Conservation (phyloP, 768 basidiomycete genomes). For the Fomitopsis pulvina region DNA sequence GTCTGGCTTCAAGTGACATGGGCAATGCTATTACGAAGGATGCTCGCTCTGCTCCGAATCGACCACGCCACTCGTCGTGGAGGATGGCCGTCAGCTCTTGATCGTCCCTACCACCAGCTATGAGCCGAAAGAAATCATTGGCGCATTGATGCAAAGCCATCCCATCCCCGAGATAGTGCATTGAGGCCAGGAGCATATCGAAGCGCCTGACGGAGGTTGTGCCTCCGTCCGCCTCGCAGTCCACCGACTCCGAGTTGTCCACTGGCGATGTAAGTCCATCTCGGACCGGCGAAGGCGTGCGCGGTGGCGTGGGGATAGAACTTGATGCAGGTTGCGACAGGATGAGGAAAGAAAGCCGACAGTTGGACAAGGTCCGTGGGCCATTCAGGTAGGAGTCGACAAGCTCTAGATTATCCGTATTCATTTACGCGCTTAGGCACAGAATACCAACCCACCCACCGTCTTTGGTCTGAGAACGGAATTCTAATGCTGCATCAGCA, state of each 20-base stretch:
- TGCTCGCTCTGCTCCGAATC: slow-evolving; percentile 17
- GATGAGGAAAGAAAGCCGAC: slow-evolving; percentile 60
- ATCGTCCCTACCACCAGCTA: slow-evolving; percentile 32
- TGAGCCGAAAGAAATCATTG: slow-evolving; percentile 68
- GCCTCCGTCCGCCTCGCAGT: slow-evolving; percentile 3
- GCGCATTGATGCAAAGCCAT: slow-evolving; percentile 81
- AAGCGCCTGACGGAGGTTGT: slow-evolving; percentile 28
- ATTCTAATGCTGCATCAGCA: slow-evolving; percentile 45
- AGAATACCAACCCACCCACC: slow-evolving; percentile 30
- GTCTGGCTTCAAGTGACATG: slow-evolving; percentile 39
- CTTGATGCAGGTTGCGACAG: slow-evolving; percentile 29
- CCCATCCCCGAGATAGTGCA: slow-evolving; percentile 83
- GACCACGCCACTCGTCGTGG: slow-evolving; percentile 26
- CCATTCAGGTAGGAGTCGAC: slow-evolving; percentile 74
- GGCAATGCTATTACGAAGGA: slow-evolving; percentile 27
- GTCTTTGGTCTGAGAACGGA: slow-evolving; percentile 45
- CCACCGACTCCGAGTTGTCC: slow-evolving; percentile 11
- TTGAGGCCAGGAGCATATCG: slow-evolving; percentile 66
- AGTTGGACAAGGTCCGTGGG: slow-evolving; percentile 60
- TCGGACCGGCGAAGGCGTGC: slow-evolving; percentile 22
- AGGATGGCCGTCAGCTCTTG: slow-evolving; percentile 25
- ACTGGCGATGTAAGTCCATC: slow-evolving; percentile 8
- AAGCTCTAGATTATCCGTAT: slow-evolving; percentile 34
- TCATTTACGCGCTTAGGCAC: neutral
- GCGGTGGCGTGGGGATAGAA: slow-evolving; percentile 26